phyloP scores from a whole-genome alignment of 306 rosid genomes.

The Lablab purpureus region DNA sequence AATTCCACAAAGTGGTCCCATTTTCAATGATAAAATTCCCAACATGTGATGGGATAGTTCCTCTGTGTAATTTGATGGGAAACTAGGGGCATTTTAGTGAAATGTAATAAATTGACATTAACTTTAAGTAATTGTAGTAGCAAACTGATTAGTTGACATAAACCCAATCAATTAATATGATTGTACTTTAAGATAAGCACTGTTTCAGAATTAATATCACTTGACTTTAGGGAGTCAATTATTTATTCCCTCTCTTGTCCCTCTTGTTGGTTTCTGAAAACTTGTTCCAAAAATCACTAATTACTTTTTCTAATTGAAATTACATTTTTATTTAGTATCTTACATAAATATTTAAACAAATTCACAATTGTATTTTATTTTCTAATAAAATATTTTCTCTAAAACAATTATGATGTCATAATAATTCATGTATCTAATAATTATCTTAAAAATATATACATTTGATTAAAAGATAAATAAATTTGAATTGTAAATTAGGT shows the following conservation, averaged over 20 bases:
- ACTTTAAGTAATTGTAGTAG: conserved; percentile 15
- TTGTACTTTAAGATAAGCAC: conserved; percentile 21
- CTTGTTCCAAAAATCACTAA: background rate
- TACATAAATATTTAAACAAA: background rate
- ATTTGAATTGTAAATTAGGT: conserved; percentile 38
- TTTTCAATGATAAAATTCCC: conserved; percentile 37
- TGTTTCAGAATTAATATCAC: conserved; percentile 22
- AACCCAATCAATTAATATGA: conserved; percentile 10
- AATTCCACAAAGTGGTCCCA: conserved; percentile 22
- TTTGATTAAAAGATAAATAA: background rate
- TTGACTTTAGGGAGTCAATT: conserved; percentile 31
- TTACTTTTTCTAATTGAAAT: background rate
- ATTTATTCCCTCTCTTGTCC: background rate
- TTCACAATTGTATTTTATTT: background rate
- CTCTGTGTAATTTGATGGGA: background rate
- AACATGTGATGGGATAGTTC: background rate
- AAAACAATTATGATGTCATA: background rate
- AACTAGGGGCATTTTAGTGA: conserved; percentile 35
- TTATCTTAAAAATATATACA: background rate
- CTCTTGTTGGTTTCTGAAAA: background rate
- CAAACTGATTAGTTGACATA: conserved; percentile 38
- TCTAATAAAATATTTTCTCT: background rate
- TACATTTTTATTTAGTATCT: background rate
- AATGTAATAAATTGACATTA: conserved; percentile 26
- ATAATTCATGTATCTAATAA: background rate